Conservation (phyloP, 345 rosid genomes). For the Linum usitatissimum region DNA sequence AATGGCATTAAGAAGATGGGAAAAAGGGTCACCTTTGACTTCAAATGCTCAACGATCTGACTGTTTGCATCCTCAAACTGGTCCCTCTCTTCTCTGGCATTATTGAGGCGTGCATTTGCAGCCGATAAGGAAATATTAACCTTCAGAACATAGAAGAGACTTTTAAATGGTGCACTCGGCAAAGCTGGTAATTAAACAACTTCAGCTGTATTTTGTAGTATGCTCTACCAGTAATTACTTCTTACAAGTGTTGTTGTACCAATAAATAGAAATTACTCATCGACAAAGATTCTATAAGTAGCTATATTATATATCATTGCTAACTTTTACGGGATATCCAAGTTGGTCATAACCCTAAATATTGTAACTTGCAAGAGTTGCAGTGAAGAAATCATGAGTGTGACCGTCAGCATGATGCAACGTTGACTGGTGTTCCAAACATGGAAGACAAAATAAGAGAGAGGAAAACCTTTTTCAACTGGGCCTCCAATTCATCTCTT, state of each 20-base stretch:
- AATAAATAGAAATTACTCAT: not conserved
- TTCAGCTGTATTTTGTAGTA: not conserved
- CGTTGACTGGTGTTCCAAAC: too few species aligned
- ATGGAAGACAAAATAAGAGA: not conserved
- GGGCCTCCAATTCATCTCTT: slow-evolving; percentile 85
- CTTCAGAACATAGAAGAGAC: slow-evolving; percentile 24
- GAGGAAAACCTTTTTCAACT: slow-evolving; percentile 58
- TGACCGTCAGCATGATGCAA: too few species aligned
- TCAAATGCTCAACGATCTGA: slow-evolving; percentile 73
- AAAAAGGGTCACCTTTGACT: slow-evolving; percentile 47
- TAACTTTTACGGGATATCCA: too few species aligned
- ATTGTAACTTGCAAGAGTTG: too few species aligned
- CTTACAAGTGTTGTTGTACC: too few species aligned
- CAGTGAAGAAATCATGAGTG: too few species aligned
- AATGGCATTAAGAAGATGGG: slow-evolving; percentile 1
- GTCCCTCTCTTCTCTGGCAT: slow-evolving; percentile 80
- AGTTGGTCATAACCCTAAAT: too few species aligned
- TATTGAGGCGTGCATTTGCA: slow-evolving; percentile 66
- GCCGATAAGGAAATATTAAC: slow-evolving; percentile 85
- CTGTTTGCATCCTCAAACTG: slow-evolving; percentile 91
- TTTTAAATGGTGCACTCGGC: slow-evolving; percentile 1
- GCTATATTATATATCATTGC: not conserved
- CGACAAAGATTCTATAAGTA: too few species aligned
- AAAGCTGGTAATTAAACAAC: not conserved
- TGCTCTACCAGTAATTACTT: not conserved